A percentile compares a stretch with the other conserved stretches of the same genome.
Evolutionary conservation across 179 eudicot genomes (phyloP).

Genomic region (Patellifolia procumbens): DNA sequence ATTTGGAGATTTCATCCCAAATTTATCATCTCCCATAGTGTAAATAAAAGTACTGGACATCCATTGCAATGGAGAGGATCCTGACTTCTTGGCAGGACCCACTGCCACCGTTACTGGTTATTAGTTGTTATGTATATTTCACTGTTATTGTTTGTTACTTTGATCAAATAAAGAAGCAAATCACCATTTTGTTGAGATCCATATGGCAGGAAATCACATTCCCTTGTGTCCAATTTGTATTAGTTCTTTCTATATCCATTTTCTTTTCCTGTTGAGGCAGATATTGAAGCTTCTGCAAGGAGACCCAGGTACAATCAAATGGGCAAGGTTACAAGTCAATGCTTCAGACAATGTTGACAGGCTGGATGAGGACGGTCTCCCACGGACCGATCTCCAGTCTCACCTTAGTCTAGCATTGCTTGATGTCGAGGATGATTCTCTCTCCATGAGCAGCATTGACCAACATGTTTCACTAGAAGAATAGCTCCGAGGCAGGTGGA

Average conservation of each 20-base stretch:
- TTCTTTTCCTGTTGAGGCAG: conserved; percentile 37
- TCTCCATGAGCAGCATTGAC: conserved; percentile 74
- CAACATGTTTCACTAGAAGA: conserved; percentile 76
- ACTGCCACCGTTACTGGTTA: no score
- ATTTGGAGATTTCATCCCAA: no score
- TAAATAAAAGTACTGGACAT: no score
- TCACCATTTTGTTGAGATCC: not conserved
- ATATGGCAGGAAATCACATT: not conserved
- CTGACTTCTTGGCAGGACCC: no score
- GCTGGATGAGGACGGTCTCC: conserved; percentile 56
- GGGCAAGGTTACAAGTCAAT: conserved; percentile 67
- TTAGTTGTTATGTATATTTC: not conserved
- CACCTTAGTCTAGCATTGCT: conserved; percentile 83
- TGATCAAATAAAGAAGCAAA: not conserved
- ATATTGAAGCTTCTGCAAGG: conserved; percentile 79
- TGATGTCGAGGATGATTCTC: conserved; percentile 77
- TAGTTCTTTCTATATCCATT: not conserved
- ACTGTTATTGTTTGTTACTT: not conserved
- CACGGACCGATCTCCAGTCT: conserved; percentile 61
- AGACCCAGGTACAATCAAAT: conserved; percentile 54
- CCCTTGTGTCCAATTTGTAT: no score
- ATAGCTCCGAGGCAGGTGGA: conserved; percentile 53
- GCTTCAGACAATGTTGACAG: conserved; percentile 45
- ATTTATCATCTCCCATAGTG: no score
- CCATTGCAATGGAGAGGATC: no score